These are phyloP conservation scores for Naganishia sp. DNA, from an alignment of 1,284 basidiomycete genomes.

Conservation along the genomic window DNA sequence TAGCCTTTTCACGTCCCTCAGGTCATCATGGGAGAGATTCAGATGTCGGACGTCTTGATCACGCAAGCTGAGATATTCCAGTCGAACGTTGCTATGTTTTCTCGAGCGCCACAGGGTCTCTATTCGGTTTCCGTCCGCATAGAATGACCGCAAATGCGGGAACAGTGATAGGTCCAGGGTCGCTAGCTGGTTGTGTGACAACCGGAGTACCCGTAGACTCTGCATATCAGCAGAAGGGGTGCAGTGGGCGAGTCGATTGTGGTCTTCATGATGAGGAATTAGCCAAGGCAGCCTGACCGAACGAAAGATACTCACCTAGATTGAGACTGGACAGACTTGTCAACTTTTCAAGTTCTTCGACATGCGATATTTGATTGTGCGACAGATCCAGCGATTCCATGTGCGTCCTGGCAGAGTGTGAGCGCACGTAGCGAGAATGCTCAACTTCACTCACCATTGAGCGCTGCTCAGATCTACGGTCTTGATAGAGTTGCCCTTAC, in stretches of 20 bases:
- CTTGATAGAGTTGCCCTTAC: slow-evolving; percentile 73
- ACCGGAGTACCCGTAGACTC: slow-evolving; percentile 76
- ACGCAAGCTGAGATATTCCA: slow-evolving; percentile 89
- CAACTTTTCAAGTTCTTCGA: slow-evolving; percentile 66
- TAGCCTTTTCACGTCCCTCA: slow-evolving; percentile 85
- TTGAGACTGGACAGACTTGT: slow-evolving; percentile 70
- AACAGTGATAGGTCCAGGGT: slow-evolving; percentile 68
- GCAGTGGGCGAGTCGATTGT: slow-evolving; percentile 58
- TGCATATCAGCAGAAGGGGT: slow-evolving; percentile 56
- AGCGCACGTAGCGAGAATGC: slow-evolving; percentile 3
- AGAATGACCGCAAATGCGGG: slow-evolving; percentile 80
- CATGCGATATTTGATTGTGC: slow-evolving; percentile 67
- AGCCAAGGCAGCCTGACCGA: not conserved
- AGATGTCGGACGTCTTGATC: slow-evolving; percentile 76
- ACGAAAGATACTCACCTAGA: slow-evolving; percentile 63
- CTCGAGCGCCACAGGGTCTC: slow-evolving; percentile 55
- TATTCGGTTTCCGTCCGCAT: slow-evolving; percentile 84
- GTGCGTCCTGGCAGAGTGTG: slow-evolving; percentile 61
- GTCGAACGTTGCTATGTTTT: slow-evolving; percentile 62
- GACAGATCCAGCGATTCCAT: slow-evolving; percentile 82
- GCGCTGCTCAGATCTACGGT: slow-evolving; percentile 65
- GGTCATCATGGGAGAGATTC: slow-evolving; percentile 63
- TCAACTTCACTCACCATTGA: slow-evolving; percentile 65
- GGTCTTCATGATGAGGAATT: slow-evolving; percentile 59
- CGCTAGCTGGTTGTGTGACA: slow-evolving; percentile 77